Conservation (phyloP, 805 yeast species). For the Debaryomyces hansenii region DNA sequence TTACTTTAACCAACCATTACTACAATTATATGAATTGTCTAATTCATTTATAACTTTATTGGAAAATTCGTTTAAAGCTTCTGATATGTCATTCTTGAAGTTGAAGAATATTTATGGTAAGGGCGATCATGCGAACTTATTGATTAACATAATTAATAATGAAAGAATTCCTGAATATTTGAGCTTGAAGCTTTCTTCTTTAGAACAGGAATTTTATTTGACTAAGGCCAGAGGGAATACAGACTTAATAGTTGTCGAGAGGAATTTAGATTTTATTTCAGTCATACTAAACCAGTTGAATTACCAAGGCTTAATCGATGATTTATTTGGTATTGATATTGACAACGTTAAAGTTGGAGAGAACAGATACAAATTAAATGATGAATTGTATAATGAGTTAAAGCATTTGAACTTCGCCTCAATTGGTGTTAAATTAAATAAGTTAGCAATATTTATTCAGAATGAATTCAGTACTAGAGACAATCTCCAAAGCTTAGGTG, state of each 20-base stretch:
- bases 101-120: constrained; percentile 58
- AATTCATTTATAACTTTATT: constrained; percentile 48
- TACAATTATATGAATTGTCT: constrained; percentile 49
- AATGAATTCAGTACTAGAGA: constrained; percentile 46
- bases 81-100: constrained; percentile 27
- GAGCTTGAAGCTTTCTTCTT: constrained; percentile 31
- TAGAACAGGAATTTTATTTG: constrained; percentile 37
- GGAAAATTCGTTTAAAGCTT: constrained; percentile 27
- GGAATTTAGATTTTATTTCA: constrained; percentile 72
- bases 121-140: constrained; percentile 55
- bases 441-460: constrained; percentile 70
- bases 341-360: constrained; percentile 27
- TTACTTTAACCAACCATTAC: constrained; percentile 45
- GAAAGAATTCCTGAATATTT: constrained; percentile 35
- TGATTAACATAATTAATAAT: constrained; percentile 43
- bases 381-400: constrained; percentile 50
- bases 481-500: constrained; percentile 26
- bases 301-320: constrained; percentile 81
- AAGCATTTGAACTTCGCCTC: constrained; percentile 73
- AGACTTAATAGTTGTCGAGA: constrained; percentile 76
- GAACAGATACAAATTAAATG: constrained; percentile 33
- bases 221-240: constrained; percentile 47
- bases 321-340: constrained; percentile 53
- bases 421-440: constrained; percentile 72
- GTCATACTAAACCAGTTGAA: constrained; percentile 75